phyloP scores from a whole-genome alignment of 148 eudicot genomes.

The Amaranthus hypochondriacus region DNA sequence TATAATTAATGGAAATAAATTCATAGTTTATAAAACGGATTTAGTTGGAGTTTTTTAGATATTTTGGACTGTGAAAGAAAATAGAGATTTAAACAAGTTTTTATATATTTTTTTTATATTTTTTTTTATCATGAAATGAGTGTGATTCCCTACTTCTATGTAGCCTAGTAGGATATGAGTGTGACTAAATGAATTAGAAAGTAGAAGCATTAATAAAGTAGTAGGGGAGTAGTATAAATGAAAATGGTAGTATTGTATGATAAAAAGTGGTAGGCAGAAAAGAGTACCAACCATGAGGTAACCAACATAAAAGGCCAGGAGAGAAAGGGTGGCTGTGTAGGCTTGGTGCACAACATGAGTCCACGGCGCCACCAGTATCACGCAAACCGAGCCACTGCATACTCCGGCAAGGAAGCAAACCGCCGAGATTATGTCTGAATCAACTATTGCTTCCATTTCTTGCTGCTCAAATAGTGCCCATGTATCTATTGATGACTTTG shows the following conservation, averaged over 20 bases:
- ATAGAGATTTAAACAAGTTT: too few species aligned
- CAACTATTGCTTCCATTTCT: conserved; percentile 65
- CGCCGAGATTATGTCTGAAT: conserved; percentile 74
- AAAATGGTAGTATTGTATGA: neutral
- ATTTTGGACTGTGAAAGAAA: too few species aligned
- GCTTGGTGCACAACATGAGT: conserved; percentile 51
- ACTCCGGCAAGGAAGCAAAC: conserved; percentile 90
- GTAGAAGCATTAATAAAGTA: conserved; percentile 12
- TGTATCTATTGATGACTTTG: conserved; percentile 85
- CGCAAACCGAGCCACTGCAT: conserved; percentile 88
- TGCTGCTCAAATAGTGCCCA: conserved; percentile 71
- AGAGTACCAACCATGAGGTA: conserved; percentile 78
- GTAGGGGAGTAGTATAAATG: neutral
- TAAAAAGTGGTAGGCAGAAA: conserved; percentile 13
- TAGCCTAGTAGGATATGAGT: too few species aligned
- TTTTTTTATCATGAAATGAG: too few species aligned
- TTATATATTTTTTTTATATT: too few species aligned
- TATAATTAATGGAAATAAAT: too few species aligned
- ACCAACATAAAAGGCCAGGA: conserved; percentile 76
- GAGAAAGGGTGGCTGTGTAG: conserved; percentile 73
- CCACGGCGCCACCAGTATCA: conserved; percentile 86
- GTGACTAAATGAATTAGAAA: conserved; percentile 11
- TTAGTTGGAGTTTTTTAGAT: too few species aligned
- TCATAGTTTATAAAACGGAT: too few species aligned
- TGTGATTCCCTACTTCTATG: too few species aligned